phyloP scores from a whole-genome alignment of 805 yeast species.

The Torulaspora delbrueckii region DNA sequence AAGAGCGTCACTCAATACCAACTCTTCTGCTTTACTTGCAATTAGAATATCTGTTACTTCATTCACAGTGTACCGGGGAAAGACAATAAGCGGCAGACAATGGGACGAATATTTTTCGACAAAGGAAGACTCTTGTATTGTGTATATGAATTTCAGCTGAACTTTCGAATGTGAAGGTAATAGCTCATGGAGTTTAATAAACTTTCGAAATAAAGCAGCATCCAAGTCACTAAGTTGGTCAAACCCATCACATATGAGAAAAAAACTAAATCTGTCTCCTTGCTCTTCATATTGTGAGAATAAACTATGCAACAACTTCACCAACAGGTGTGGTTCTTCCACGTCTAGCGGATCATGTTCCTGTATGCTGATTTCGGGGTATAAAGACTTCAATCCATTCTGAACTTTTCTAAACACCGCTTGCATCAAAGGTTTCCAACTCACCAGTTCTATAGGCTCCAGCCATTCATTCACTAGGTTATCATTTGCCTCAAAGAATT shows the following conservation, averaged over 20 bases:
- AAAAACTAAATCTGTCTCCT: slow-evolving; percentile 12
- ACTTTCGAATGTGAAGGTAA: slow-evolving; percentile 18
- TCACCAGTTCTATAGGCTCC: slow-evolving; percentile 29
- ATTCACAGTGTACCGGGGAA: slow-evolving; percentile 28
- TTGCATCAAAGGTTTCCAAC: slow-evolving; percentile 33
- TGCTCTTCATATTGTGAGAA: slow-evolving; percentile 12
- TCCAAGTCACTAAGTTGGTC: slow-evolving; percentile 34
- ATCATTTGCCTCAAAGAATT: slow-evolving; percentile 17
- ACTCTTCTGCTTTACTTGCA: slow-evolving; percentile 15
- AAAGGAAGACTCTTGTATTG: slow-evolving; percentile 24
- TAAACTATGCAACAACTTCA: slow-evolving; percentile 19
- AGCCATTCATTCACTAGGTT: slow-evolving; percentile 19
- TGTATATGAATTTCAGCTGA: slow-evolving; percentile 25
- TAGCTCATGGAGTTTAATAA: slow-evolving; percentile 27
- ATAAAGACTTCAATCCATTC: slow-evolving; percentile 13
- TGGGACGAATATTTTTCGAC: slow-evolving; percentile 27
- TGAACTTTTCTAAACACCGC: slow-evolving; percentile 27
- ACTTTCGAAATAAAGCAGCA: slow-evolving; percentile 25
- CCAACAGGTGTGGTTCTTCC: slow-evolving; percentile 29
- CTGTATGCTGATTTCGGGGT: slow-evolving; percentile 12
- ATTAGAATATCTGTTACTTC: slow-evolving; percentile 25
- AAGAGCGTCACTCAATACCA: slow-evolving; percentile 13
- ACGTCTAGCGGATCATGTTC: slow-evolving; percentile 29
- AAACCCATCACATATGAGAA: slow-evolving; percentile 31
- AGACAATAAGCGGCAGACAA: slow-evolving; percentile 27